Evolutionary conservation across 2,329 filamentous ascomycete genomes (phyloP).

Genomic region (Monosporascus sp.): DNA sequence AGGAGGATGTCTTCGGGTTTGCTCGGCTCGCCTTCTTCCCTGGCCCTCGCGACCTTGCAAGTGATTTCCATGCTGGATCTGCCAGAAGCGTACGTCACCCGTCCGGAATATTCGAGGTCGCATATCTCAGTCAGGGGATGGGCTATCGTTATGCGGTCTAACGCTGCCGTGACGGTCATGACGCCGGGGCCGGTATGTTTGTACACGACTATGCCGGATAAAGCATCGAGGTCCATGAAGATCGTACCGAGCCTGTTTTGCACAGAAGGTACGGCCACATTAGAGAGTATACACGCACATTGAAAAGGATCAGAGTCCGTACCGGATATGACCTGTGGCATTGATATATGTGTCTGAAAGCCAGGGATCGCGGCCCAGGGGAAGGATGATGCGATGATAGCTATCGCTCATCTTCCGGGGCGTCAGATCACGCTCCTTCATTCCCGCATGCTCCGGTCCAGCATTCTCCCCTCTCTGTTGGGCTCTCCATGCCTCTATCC

Average conservation of each 20-base stretch:
- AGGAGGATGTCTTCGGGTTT: constrained; percentile 39
- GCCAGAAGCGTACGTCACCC: constrained; percentile 64
- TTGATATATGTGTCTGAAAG: constrained; percentile 75
- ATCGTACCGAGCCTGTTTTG: constrained; percentile 58
- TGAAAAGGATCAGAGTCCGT: constrained; percentile 20
- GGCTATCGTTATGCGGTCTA: constrained; percentile 53
- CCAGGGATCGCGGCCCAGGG: constrained; percentile 70
- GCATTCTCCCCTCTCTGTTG: constrained; percentile 40
- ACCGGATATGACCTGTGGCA: constrained; percentile 67
- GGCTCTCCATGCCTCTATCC: constrained; percentile 62
- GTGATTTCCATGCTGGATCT: constrained; percentile 71
- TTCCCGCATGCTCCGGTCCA: constrained; percentile 15
- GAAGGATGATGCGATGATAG: constrained; percentile 64
- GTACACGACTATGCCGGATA: constrained; percentile 72
- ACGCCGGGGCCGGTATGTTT: constrained; percentile 57
- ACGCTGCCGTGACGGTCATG: constrained; percentile 44
- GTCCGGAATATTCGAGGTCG: constrained; percentile 66
- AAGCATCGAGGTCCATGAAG: constrained; percentile 75
- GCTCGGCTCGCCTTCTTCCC: constrained; percentile 50
- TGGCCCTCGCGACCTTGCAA: constrained; percentile 66
- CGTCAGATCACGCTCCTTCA: constrained; percentile 48
- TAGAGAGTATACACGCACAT: constrained; percentile 34
- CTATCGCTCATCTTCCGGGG: constrained; percentile 69
- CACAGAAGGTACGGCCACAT: background rate
- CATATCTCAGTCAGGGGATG: constrained; percentile 72